Percentiles rank a stretch among this genome's conserved stretches.
Evolutionary conservation across 1,284 basidiomycete species (phyloP).

Genomic region (Ganoderma lingzhi): DNA sequence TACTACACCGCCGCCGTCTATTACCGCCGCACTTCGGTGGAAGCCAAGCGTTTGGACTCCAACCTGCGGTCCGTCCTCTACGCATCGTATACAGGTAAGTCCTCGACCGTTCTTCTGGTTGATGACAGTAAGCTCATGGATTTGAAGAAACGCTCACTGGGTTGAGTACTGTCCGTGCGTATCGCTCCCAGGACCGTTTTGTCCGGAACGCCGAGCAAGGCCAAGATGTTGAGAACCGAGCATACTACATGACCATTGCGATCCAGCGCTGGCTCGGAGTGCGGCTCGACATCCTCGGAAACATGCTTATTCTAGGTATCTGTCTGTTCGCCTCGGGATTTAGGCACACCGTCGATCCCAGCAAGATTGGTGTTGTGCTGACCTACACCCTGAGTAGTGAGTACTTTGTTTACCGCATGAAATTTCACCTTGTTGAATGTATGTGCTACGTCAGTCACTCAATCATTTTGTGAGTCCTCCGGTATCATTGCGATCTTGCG

Average conservation of each 20-base stretch:
- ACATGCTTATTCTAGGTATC: slow-evolving; percentile 77
- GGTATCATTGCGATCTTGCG: neutral
- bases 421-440: neutral
- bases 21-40: slow-evolving; percentile 66
- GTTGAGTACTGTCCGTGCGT: slow-evolving; percentile 70
- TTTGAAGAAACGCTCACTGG: slow-evolving; percentile 68
- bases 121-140: slow-evolving; percentile 24
- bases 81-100: slow-evolving; percentile 54
- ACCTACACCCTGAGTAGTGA: slow-evolving; percentile 69
- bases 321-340: slow-evolving; percentile 72
- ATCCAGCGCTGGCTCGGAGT: slow-evolving; percentile 71
- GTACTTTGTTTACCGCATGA: slow-evolving; percentile 35
- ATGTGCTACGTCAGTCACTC: slow-evolving; percentile 51
- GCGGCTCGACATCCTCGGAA: slow-evolving; percentile 74
- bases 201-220: slow-evolving; percentile 54
- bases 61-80: slow-evolving; percentile 72
- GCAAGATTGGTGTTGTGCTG: slow-evolving; percentile 68
- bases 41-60: slow-evolving; percentile 77
- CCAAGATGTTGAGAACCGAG: slow-evolving; percentile 72
- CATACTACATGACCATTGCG: slow-evolving; percentile 80
- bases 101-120: neutral
- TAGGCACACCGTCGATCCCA: slow-evolving; percentile 55
- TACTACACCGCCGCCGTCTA: slow-evolving; percentile 59
- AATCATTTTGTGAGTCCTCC: slow-evolving; percentile 57
- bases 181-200: slow-evolving; percentile 57